Evolutionary conservation across 2,329 filamentous ascomycete species (phyloP), one percentile per base, ranked within the genome.

Genomic region (Hypoxylon sp.): DNA sequence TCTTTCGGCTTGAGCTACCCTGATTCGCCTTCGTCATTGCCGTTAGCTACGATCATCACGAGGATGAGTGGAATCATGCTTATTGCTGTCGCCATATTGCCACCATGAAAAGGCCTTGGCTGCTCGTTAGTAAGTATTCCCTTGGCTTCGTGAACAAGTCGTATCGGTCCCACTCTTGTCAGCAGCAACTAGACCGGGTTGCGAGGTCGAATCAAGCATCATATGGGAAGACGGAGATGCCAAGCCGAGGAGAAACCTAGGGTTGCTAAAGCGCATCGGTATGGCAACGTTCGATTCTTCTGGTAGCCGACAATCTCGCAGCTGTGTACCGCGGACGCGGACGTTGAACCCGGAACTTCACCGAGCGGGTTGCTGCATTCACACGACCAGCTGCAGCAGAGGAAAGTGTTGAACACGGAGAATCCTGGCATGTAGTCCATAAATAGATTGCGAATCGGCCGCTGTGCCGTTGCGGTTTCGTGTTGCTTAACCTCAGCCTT

Each of bases 371-470:
- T 18, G 8, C 55, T 55, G 42, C 59, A 62, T 41, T 50, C 48
- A 31, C 59, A 62, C 42, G 58, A 48, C 20, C 55, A 62, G 23
- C 55, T 55, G 38, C 59, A 62, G 33, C 59, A n/a, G n/a, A n/a
- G n/a, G n/a, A n/a, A n/a, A n/a, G n/a, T n/a, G n/a, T n/a, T n/a
- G n/a, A n/a, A n/a, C n/a, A n/a, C n/a, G n/a, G n/a, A n/a, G n/a
- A n/a, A n/a, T n/a, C n/a, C n/a, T n/a, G n/a, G n/a, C n/a, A n/a
- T n/a, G n/a, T n/a, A n/a, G n/a, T n/a, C n/a, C n/a, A n/a, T n/a
- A n/a, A n/a, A n/a, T n/a, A n/a, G n/a, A n/a, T n/a, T n/a, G n/a
- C n/a, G n/a, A n/a, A n/a, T n/a, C n/a, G n/a, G n/a, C n/a, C n/a
- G n/a, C n/a, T n/a, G n/a, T n/a, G n/a, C n/a, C n/a, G n/a, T n/a